Base-by-base conservation (phyloP, 2,329 filamentous ascomycete species). In the Ampelomyces quisqualis region DNA sequence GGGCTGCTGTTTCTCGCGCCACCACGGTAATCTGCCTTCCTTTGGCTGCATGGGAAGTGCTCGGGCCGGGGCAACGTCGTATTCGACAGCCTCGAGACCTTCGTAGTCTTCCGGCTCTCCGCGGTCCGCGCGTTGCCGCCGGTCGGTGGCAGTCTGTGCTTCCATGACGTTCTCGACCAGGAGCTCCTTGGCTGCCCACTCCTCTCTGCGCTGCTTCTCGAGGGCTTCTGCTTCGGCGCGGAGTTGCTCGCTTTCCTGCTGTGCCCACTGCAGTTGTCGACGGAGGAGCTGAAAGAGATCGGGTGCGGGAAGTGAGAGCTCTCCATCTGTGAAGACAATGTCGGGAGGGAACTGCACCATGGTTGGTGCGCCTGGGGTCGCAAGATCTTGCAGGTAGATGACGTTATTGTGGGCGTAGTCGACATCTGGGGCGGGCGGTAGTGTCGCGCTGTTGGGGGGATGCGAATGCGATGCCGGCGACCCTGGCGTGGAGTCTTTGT, bases 151-250 rank as follows among this genome's bases (percentile, higher is more conserved):
- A 71, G 84, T 82, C 63, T 84, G 81, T 22, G 80, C 74, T 64
- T 91, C 87, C 53, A 88, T 77, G 21, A 85, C 77, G 59, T 89
- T 87, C 42, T 88, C 80, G n/a, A 93, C 68, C 13, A 91, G 68
- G 20, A 88, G 77, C 68, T 93, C 87, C 68, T 91, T 91, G 68
- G 87, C 82, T 10, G 81, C 72, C 88, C 88, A 93, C 62, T 89
- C 86, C 47, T 81, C 76, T 63, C 80, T 80, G 66, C 85, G 83
- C 9, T 76, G 58, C 23, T 79, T 78, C 64, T 91, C 86, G 65
- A 85, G 77, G 29, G 73, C 71, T 49, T 83, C 81, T 52, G 82
- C 81, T 64, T 90, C 83, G 39, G 73, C 73, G 54, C 77, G 78
- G 35, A 93, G 72, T 26, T 74, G 68, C 37, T 86, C 81, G 42